These are phyloP conservation scores for Trichoderma afroharzianum DNA, from an alignment of 2,329 filamentous ascomycete genomes.

Conservation along the genomic window DNA sequence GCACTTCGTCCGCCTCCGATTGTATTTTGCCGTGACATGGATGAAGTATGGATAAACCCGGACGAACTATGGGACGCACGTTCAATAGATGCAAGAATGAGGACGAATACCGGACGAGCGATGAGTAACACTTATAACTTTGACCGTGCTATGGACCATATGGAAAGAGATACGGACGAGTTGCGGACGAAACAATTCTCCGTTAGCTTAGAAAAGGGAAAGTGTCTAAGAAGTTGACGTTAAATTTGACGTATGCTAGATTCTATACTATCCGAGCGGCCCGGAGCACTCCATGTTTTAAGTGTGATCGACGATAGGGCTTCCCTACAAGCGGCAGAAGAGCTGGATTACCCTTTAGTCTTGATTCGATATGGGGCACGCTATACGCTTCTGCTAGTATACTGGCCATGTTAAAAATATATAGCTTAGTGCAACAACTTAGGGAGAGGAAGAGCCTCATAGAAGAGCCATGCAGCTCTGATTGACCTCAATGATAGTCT, in stretches of 20 bases:
- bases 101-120: background rate
- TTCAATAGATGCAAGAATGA: background rate
- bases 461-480: no score
- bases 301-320: background rate
- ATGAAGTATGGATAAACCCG: background rate
- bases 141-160: background rate
- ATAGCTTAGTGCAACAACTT: no score
- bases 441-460: no score
- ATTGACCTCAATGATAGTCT: no score
- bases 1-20: background rate
- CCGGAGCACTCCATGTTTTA: background rate
- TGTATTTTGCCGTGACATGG: background rate
- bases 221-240: background rate
- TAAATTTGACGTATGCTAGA: background rate
- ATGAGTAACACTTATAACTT: background rate
- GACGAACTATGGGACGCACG: background rate
- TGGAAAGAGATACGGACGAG: background rate
- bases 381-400: no score
- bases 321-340: no score
- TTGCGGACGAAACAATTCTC: background rate
- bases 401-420: no score
- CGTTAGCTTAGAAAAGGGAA: background rate
- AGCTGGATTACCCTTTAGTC: no score
- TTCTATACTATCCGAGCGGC: background rate
- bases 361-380: no score